Evolutionary conservation across 257 asterid genomes (phyloP), one percentile per base, ranked within the genome.

Genomic region (Jacaranda mimosifolia): DNA sequence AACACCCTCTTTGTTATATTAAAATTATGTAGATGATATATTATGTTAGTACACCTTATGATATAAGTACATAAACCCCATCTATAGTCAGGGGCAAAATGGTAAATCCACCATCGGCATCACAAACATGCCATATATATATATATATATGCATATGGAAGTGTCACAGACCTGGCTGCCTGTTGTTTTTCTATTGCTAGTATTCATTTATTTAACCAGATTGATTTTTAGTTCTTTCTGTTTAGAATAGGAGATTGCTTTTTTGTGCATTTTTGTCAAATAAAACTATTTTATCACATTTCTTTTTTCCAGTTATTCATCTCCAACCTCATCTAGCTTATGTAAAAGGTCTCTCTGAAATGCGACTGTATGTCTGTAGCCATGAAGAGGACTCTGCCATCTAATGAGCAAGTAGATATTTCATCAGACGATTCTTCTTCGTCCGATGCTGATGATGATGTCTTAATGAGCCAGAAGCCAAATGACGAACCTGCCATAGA

Each of bases 401-500:
- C 79, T 19, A 72, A 45, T 70, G 91, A 87, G 72, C 91, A 81
- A 63, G 92, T 91, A 7, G 89, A 83, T 52, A 88, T 91, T 78
- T 91, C 88, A 62, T 84, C 92, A 5, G 89, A 84, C 63, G 91
- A 89, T 48, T 87, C 92, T 43, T 87, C 90, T 63, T 85, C 85
- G 70, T 84, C 88, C 60, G 92, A 83, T 75, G 81, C 74, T 52
- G 91, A 87, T 53, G 53, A 11, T 35, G 86, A 81, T 40, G 74
- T 9, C 56, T n/a, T 43, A 39, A 79, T 62, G 73, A 52, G 3
- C 53, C 62, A 79, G 63, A 82, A 80, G 71, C 57, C 26, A 40
- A 69, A 51, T 63, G 84, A 64, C 26, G 83, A 81, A 72, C 89
- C 84, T 64, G 19, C 77, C 45, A 4, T 60, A n/a, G 86, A 63